phyloP scores from a whole-genome alignment of 179 eudicot genomes.

The Nepenthes alata region DNA sequence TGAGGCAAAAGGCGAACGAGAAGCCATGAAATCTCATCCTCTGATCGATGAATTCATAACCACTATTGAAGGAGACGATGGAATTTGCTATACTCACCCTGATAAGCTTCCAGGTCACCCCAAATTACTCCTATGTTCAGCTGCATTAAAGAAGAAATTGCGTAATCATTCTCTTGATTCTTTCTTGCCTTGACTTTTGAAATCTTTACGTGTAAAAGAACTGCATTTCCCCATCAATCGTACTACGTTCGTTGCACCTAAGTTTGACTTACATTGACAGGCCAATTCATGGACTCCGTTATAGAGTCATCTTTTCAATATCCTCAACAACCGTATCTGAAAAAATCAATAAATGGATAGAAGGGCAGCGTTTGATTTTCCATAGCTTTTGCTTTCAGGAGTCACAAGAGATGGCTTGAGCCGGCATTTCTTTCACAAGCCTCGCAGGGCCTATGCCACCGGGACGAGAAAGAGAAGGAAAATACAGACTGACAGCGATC shows the following conservation, averaged over 20 bases:
- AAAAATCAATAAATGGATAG: no score
- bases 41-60: conserved; percentile 91
- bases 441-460: conserved; percentile 9
- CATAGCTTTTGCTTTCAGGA: background rate
- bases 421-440: conserved; percentile 11
- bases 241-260: conserved; percentile 42
- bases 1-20: conserved; percentile 71
- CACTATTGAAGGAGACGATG: conserved; percentile 96
- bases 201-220: no score
- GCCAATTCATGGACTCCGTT: no score
- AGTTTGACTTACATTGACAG: conserved; percentile 7
- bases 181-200: background rate
- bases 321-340: background rate
- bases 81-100: conserved; percentile 97
- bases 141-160: no score
- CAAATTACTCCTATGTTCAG: background rate
- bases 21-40: conserved; percentile 76
- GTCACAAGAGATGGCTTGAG: conserved; percentile 6
- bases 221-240: no score
- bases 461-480: conserved; percentile 8
- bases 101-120: conserved; percentile 84
- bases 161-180: background rate
- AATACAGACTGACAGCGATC: conserved; percentile 2
- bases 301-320: background rate
- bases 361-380: background rate